Conservation (phyloP, 768 basidiomycete species). For the Termitomyces sp. region DNA sequence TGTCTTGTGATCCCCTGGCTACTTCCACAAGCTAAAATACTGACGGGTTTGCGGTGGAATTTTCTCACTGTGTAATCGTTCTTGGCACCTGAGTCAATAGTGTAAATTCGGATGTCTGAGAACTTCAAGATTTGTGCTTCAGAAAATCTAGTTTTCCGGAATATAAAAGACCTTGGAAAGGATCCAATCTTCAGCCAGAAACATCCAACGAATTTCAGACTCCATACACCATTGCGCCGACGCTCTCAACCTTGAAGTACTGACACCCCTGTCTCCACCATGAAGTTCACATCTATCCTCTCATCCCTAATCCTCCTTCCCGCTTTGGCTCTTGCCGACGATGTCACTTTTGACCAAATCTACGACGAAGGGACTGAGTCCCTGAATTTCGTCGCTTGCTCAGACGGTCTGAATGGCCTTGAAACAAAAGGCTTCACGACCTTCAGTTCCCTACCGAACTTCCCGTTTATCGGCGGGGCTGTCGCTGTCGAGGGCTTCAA, state of each 20-base stretch:
- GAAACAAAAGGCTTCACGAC: slow-evolving; percentile 31
- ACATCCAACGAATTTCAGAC: not conserved
- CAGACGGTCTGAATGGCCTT: slow-evolving; percentile 40
- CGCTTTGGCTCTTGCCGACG: not conserved
- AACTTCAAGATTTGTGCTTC: not conserved
- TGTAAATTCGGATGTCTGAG: not conserved
- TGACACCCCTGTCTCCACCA: slow-evolving; percentile 10
- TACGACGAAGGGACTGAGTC: slow-evolving; percentile 34
- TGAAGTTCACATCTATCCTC: slow-evolving; percentile 28
- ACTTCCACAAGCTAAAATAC: not conserved
- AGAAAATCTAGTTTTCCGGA: not conserved
- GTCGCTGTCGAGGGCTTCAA: slow-evolving; percentile 38
- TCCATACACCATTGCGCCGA: not conserved
- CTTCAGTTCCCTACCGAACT: slow-evolving; percentile 42
- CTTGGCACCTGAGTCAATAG: not conserved
- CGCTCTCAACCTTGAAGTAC: not conserved
- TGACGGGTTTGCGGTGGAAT: not conserved
- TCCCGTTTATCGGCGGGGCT: slow-evolving; percentile 50
- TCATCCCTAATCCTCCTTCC: slow-evolving; percentile 9
- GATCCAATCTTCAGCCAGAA: not conserved
- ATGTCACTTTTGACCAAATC: slow-evolving; percentile 28
- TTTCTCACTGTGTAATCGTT: not conserved
- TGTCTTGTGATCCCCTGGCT: not conserved
- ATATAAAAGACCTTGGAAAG: not conserved
- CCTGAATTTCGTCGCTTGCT: slow-evolving; percentile 40